Evolutionary conservation across 495 filamentous ascomycete genomes (phyloP).

Genomic region (Hypoxylon crocopeplum): DNA sequence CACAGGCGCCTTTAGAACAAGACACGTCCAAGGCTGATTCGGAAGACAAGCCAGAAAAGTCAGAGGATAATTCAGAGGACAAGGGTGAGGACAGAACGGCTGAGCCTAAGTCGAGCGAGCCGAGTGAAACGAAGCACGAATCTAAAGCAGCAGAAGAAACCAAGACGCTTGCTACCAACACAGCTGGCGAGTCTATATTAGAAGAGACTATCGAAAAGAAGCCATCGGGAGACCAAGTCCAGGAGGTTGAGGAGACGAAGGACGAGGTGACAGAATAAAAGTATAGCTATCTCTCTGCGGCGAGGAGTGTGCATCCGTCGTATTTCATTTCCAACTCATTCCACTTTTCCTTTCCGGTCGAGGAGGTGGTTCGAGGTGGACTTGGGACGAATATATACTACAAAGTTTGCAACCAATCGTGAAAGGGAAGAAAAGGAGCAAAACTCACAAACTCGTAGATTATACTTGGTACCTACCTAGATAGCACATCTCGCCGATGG

Average conservation of each 20-base stretch:
- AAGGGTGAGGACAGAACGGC: conserved; percentile 16
- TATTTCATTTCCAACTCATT: conserved; percentile 30
- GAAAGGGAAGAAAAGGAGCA: conserved; percentile 3
- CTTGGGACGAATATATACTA: conserved; percentile 4
- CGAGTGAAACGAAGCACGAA: conserved; percentile 14
- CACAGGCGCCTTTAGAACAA: conserved; percentile 37
- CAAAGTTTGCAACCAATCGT: neutral
- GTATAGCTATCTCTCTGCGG: neutral
- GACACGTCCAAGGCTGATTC: conserved; percentile 30
- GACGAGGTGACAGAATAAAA: conserved; percentile 36
- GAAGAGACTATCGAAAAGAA: conserved; percentile 48
- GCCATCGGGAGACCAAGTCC: conserved; percentile 41
- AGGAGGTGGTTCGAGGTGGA: conserved; percentile 25
- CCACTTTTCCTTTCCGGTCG: conserved; percentile 23
- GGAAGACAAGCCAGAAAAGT: conserved; percentile 31
- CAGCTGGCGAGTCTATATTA: conserved; percentile 61
- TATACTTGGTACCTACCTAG: no score
- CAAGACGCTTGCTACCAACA: conserved; percentile 59
- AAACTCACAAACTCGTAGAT: conserved; percentile 23
- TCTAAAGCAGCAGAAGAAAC: conserved; percentile 31
- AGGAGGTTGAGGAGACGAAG: conserved; percentile 41
- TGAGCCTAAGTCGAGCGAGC: conserved; percentile 11
- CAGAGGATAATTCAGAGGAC: conserved; percentile 18
- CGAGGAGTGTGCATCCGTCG: conserved; percentile 8
- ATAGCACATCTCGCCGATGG: conserved; percentile 8